Percentiles rank a stretch among this genome's conserved stretches.
These are phyloP conservation scores for Lepidopterella palustris DNA, from an alignment of 495 filamentous ascomycete genomes.

Conservation along the genomic window DNA sequence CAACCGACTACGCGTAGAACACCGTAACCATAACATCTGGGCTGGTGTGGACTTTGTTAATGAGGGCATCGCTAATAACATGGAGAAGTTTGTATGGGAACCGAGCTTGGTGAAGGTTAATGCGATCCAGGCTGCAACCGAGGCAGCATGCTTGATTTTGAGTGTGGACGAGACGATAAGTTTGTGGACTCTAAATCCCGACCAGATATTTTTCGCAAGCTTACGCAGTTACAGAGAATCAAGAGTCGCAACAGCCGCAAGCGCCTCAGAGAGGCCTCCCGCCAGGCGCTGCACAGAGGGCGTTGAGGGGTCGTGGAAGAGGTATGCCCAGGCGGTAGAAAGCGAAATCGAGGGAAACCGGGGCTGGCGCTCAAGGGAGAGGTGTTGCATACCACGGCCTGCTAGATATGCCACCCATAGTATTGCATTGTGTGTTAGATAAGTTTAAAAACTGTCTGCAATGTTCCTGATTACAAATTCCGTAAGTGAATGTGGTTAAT, in stretches of 20 bases:
- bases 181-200: constrained; percentile 35
- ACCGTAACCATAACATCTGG: constrained; percentile 84
- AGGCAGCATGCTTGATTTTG: constrained; percentile 90
- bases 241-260: constrained; percentile 78
- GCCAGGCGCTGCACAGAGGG: constrained; percentile 87
- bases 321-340: constrained; percentile 80
- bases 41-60: constrained; percentile 91
- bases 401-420: constrained; percentile 10
- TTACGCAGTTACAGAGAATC: constrained; percentile 52
- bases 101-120: constrained; percentile 94
- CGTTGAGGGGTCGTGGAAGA: constrained; percentile 63
- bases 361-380: neutral
- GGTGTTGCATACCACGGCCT: constrained; percentile 14
- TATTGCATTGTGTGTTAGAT: neutral
- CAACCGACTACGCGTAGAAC: constrained; percentile 89
- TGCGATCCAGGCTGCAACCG: constrained; percentile 90
- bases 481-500: neutral
- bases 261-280: constrained; percentile 72
- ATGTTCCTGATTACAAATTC: neutral
- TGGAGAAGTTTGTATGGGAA: constrained; percentile 94
- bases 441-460: neutral
- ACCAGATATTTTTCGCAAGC: neutral
- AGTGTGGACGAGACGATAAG: constrained; percentile 96
- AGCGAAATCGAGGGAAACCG: neutral
- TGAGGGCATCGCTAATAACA: constrained; percentile 87